Percentiles rank a stretch among this genome's conserved stretches.
phyloP scores from a whole-genome alignment of 495 filamentous ascomycete species.

The Xylaria palmicola region DNA sequence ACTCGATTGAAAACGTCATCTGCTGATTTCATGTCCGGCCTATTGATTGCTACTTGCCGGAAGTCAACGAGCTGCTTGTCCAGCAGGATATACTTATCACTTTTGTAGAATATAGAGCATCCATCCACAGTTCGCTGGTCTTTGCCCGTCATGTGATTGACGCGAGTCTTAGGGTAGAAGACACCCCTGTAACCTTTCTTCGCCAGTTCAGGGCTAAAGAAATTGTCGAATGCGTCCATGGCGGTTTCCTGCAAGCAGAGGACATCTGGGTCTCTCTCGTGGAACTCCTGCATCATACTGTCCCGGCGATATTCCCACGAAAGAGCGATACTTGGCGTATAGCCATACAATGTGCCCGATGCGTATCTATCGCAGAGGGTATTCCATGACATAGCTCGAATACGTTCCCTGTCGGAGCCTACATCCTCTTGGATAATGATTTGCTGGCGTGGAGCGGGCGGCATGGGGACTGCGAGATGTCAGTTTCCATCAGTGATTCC shows the following conservation, averaged over 20 bases:
- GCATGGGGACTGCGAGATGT: conserved; percentile 57
- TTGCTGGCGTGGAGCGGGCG: conserved; percentile 54
- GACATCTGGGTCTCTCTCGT: conserved; percentile 79
- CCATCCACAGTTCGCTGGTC: conserved; percentile 88
- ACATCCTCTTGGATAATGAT: conserved; percentile 53
- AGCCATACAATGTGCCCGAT: conserved; percentile 80
- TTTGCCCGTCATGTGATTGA: conserved; percentile 85
- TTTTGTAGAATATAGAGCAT: conserved; percentile 95
- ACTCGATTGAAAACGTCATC: conserved; percentile 96
- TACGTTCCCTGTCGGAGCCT: conserved; percentile 46
- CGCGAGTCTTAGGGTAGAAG: conserved; percentile 81
- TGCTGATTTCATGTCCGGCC: conserved; percentile 91
- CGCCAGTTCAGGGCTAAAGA: conserved; percentile 77
- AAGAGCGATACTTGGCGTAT: conserved; percentile 74
- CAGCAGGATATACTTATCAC: conserved; percentile 83
- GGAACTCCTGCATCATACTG: conserved; percentile 75
- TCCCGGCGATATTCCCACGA: conserved; percentile 83
- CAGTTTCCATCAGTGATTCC: conserved; percentile 4
- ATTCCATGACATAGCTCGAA: conserved; percentile 89
- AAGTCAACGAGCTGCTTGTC: conserved; percentile 94
- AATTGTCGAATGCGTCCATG: conserved; percentile 83
- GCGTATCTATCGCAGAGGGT: conserved; percentile 91
- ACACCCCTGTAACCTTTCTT: conserved; percentile 88
- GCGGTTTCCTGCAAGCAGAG: conserved; percentile 93
- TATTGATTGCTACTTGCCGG: conserved; percentile 83